Percentiles rank a stretch among this genome's conserved stretches.
Evolutionary conservation across 179 eudicot genomes (phyloP).

Genomic region (Beta lomatogona): DNA sequence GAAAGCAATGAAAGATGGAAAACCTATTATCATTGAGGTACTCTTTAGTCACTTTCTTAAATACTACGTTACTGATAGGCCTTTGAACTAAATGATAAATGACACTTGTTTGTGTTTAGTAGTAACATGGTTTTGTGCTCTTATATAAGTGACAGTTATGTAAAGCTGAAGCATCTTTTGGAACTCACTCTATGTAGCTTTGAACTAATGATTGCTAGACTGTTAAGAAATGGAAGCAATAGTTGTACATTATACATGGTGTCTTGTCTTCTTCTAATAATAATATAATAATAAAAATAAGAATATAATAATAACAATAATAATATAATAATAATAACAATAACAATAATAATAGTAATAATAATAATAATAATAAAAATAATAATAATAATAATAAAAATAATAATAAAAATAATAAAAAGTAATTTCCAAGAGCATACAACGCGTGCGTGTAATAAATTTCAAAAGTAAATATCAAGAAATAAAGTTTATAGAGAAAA

Average conservation of each 20-base stretch:
- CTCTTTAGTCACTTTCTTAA: not conserved
- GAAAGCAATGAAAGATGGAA: conserved; percentile 99
- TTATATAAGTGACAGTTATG: not conserved
- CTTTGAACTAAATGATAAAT: not conserved
- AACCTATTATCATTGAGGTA: conserved; percentile 98
- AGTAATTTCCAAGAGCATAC: too few relatives aligned
- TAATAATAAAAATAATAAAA: too few relatives aligned
- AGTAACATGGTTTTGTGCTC: not conserved
- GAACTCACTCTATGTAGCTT: not conserved
- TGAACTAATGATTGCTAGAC: not conserved
- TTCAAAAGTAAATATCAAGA: too few relatives aligned
- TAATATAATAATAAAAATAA: too few relatives aligned
- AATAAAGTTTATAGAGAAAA: too few relatives aligned
- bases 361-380: too few relatives aligned
- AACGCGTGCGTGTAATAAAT: too few relatives aligned
- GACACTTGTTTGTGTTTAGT: not conserved
- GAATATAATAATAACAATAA: too few relatives aligned
- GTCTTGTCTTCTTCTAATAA: too few relatives aligned
- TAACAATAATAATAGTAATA: too few relatives aligned
- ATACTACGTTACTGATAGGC: not conserved
- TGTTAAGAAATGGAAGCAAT: not conserved
- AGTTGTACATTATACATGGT: not conserved
- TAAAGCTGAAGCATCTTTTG: not conserved
- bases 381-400: too few relatives aligned
- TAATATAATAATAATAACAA: too few relatives aligned